Evolutionary conservation across 1,284 basidiomycete species (phyloP), one percentile per base, ranked within the genome.

Genomic region (Entoloma clypeatum): DNA sequence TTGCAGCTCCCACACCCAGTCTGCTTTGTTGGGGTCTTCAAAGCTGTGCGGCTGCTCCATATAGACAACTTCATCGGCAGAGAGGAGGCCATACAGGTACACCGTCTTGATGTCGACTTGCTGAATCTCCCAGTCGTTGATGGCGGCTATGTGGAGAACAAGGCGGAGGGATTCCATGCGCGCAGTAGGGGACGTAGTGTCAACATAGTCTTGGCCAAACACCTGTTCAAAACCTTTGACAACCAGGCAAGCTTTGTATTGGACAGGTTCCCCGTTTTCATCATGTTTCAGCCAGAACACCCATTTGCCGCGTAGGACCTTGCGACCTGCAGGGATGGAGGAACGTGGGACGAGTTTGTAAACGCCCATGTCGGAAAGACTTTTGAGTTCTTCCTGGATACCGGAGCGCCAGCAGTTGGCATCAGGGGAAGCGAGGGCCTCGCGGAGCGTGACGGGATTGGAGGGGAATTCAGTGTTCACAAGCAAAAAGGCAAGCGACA

Each of bases 1-100:
- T 21, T 35, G 33, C 3, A 42, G 16, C 8, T 24, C 46, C 53
- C 58, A 59, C 7, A 64, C 56, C 49, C 47, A 50, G 26, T 54
- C 36, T 39, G 58, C 48, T 26, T 58, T 48, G 0, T 45, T 45
- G 3, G 31, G 29, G 11, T 55, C 56, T 11, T 49, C 48, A 39
- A 63, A 64, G 10, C 54, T 60, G 5, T 48, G 35, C 0, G 62
- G 64, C 34, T 66, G 65, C n/a, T 59, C 39, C 47, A 69, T 55
- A 41, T 64, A 69, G 19, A 69, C 51, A 1, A 58, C 55, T 25
- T 69, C 64, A n/a, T n/a, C n/a, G n/a, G n/a, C n/a, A n/a, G n/a
- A n/a, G n/a, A n/a, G n/a, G n/a, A n/a, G n/a, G n/a, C 65, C 67
- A 45, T 70, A 63, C 0, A 71, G 55, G 48, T 66, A 76, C 0